Evolutionary conservation across 768 basidiomycete species (phyloP), one percentile per base, ranked within the genome.

Genomic region (Tulasnella sp.): DNA sequence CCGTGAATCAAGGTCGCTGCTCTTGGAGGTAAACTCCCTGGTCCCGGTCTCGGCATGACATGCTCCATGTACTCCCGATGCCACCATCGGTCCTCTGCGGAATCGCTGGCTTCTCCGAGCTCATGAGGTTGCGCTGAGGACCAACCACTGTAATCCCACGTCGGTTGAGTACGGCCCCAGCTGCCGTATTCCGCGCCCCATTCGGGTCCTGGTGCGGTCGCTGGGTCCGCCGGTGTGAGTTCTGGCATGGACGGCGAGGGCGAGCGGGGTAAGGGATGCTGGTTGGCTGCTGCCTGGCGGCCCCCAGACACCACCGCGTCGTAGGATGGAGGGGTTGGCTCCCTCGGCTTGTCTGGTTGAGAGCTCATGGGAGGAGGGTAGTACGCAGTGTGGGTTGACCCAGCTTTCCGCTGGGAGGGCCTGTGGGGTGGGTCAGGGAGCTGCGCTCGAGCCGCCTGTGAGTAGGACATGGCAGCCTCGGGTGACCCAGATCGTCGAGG

Each of bases 211-310:
- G 37, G 29, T 42, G 32, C 70, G 26, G 18, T 15, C 9, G 23
- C 70, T 26, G 35, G 26, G 67, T 69, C 37, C 13, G 77, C 77
- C 16, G 70, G 61, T 3, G 69, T 39, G 35, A 77, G 77, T 29
- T 77, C 77, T 44, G 77, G 77, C 67, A 77, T 70, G 39, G 74
- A 69, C 35, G 77, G 37, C 42, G 40, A 37, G 70, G 61, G 77
- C 32, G 42, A 46, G 40, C 35, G 23, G 23, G 77, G 69, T 40
- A 70, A 40, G 15, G 77, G n/a, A n/a, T 29, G 42, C 16, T 51
- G 55, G 23, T 72, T 39, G 9, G n/a, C n/a, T n/a, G 29, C 40
- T 1, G 42, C 4, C 42, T 44, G 42, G 42, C 42, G 42, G 1
- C 29, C 42, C 44, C n/a, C n/a, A n/a, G 26, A 23, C 35, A 55